Percentiles rank a stretch among this genome's conserved stretches.
phyloP scores from a whole-genome alignment of 148 eudicot genomes.

The Cornus suecica region DNA sequence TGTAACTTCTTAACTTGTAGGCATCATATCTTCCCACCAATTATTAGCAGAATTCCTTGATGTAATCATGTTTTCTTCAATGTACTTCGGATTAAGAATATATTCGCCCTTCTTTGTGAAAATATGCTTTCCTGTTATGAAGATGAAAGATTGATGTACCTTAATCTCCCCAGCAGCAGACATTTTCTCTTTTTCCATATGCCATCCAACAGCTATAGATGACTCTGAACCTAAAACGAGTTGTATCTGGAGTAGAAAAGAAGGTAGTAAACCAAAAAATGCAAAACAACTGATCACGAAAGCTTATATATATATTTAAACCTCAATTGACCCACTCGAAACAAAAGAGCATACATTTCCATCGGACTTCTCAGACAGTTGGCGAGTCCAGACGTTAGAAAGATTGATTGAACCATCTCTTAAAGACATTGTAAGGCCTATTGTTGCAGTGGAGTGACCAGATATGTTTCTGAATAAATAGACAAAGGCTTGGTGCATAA shows the following conservation, averaged over 20 bases:
- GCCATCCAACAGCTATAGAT: constrained; percentile 89
- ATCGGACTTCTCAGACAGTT: constrained; percentile 65
- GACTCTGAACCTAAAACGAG: constrained; percentile 79
- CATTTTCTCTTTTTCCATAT: constrained; percentile 76
- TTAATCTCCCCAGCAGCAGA: constrained; percentile 86
- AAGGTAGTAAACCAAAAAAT: constrained; percentile 8
- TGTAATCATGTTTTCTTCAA: background rate
- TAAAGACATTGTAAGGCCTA: constrained; percentile 73
- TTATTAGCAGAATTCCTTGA: background rate
- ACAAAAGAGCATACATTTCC: constrained; percentile 55
- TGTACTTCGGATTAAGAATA: background rate
- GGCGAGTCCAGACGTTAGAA: constrained; percentile 88
- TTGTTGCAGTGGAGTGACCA: constrained; percentile 72
- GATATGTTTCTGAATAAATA: constrained; percentile 63
- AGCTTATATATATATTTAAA: background rate
- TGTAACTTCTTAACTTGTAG: background rate
- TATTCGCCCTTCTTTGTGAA: background rate
- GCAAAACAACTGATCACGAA: background rate
- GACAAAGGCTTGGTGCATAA: background rate
- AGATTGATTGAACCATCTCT: constrained; percentile 87
- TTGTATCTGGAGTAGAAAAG: constrained; percentile 61
- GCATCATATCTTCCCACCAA: background rate
- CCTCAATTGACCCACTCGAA: background rate
- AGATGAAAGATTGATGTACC: constrained; percentile 36
- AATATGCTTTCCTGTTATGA: background rate